Evolutionary conservation across 2,329 filamentous ascomycete genomes (phyloP).

Genomic region (Cytospora leucostoma): DNA sequence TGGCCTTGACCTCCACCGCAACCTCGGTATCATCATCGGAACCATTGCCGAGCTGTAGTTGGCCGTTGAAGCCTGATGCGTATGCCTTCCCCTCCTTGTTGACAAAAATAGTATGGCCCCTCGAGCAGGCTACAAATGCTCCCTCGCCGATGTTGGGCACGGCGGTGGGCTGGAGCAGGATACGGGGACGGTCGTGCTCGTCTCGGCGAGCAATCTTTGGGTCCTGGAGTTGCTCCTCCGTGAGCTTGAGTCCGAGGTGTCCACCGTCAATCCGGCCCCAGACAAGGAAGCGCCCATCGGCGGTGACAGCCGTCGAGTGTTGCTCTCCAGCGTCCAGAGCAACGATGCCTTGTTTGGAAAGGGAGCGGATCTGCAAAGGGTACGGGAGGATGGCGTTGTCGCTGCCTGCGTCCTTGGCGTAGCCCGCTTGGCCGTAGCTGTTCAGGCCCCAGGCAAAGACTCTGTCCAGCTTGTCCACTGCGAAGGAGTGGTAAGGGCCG

Average conservation of each 20-base stretch:
- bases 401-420: slow-evolving; percentile 52
- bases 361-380: slow-evolving; percentile 54
- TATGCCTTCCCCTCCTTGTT: slow-evolving; percentile 60
- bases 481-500: slow-evolving; percentile 65
- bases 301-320: slow-evolving; percentile 53
- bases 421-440: slow-evolving; percentile 64
- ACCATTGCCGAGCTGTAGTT: slow-evolving; percentile 67
- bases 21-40: slow-evolving; percentile 62
- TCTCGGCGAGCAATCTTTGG: slow-evolving; percentile 53
- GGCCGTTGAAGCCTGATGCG: slow-evolving; percentile 68
- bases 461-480: slow-evolving; percentile 58
- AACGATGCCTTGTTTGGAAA: slow-evolving; percentile 53
- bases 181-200: slow-evolving; percentile 57
- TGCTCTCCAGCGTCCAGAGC: slow-evolving; percentile 61
- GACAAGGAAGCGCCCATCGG: slow-evolving; percentile 39
- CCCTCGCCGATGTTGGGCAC: slow-evolving; percentile 54
- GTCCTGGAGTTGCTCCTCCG: slow-evolving; percentile 48
- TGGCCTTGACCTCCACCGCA: slow-evolving; percentile 63
- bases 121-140: slow-evolving; percentile 52
- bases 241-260: slow-evolving; percentile 48
- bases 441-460: slow-evolving; percentile 69
- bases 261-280: slow-evolving; percentile 44
- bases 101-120: slow-evolving; percentile 66
- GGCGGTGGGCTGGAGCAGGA: slow-evolving; percentile 59
- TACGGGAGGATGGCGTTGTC: slow-evolving; percentile 59